A percentile compares a stretch with the other conserved stretches of the same genome.
These are phyloP conservation scores for Garcia nutans DNA, from an alignment of 345 rosid genomes.

Conservation along the genomic window DNA sequence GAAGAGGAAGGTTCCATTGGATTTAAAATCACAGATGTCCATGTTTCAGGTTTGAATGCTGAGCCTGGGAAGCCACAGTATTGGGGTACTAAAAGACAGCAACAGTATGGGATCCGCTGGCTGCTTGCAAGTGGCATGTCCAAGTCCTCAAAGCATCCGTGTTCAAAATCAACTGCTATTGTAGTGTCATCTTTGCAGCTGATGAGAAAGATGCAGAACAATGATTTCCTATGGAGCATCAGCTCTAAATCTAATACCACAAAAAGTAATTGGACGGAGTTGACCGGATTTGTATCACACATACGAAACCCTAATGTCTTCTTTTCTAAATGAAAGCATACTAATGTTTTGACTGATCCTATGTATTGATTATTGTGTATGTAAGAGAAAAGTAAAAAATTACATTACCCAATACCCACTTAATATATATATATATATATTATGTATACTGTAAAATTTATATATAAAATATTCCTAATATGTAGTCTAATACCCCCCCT, in stretches of 20 bases:
- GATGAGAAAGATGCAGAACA: conserved; percentile 22
- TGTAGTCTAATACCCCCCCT: too few species aligned
- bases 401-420: too few species aligned
- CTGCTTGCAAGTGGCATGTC: conserved; percentile 54
- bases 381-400: too few species aligned
- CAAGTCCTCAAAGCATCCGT: conserved; percentile 38
- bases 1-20: conserved; percentile 17
- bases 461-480: too few species aligned
- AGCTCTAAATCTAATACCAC: conserved; percentile 26
- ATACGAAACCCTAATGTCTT: conserved; percentile 55
- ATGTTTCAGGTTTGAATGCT: conserved; percentile 57
- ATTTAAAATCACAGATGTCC: conserved; percentile 49
- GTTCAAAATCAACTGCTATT: conserved; percentile 44
- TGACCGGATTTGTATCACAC: conserved; percentile 30
- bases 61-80: conserved; percentile 38
- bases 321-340: conserved; percentile 33
- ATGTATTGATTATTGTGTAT: neutral
- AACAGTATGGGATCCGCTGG: conserved; percentile 63
- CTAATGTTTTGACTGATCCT: conserved; percentile 2
- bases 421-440: too few species aligned
- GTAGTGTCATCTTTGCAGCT: conserved; percentile 31
- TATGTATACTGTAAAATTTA: too few species aligned
- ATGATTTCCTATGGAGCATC: conserved; percentile 66
- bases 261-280: conserved; percentile 32
- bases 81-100: conserved; percentile 54